Evolutionary conservation across 1,284 basidiomycete species (phyloP), one percentile per base, ranked within the genome.

Genomic region (Puccinia coronata): DNA sequence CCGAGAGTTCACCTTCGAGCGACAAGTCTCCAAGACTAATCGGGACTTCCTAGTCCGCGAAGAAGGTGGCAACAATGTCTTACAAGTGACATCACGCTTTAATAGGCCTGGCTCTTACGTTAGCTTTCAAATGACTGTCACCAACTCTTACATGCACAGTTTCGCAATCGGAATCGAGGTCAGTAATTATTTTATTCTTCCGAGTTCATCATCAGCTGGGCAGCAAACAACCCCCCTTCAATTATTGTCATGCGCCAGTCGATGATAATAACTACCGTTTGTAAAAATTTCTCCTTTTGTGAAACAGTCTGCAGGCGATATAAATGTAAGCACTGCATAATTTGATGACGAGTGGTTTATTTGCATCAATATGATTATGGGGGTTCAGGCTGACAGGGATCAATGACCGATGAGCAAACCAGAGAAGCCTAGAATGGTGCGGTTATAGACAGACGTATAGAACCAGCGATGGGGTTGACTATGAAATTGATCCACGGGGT

Each of bases 141-240:
- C 67, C 16, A 28, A 0, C n/a, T 43, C 67, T 31, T 12, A 25
- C 18, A 5, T 11, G 12, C 67, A 31, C 18, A 2, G 41, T 28
- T 70, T 70, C 67, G 31, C 39, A 3, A 70, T 70, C 28, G 67
- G 67, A 47, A 41, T 70, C 16, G 67, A 49, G n/a, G 67, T 70
- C 11, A 18, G 67, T 31, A 20, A 5, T 20, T 23, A 6, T 9
- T 53, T 53, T 6, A 20, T 5, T 53, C 23, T n/a, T n/a, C n/a
- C n/a, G n/a, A n/a, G n/a, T n/a, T n/a, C n/a, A n/a, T n/a, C n/a
- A n/a, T n/a, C n/a, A n/a, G n/a, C n/a, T n/a, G n/a, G n/a, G n/a
- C n/a, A n/a, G n/a, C n/a, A n/a, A n/a, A n/a, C n/a, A n/a, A n/a
- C n/a, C n/a, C n/a, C n/a, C n/a, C n/a, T n/a, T n/a, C n/a, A n/a